phyloP scores from a whole-genome alignment of 148 eudicot species.

The Spergularia marina region DNA sequence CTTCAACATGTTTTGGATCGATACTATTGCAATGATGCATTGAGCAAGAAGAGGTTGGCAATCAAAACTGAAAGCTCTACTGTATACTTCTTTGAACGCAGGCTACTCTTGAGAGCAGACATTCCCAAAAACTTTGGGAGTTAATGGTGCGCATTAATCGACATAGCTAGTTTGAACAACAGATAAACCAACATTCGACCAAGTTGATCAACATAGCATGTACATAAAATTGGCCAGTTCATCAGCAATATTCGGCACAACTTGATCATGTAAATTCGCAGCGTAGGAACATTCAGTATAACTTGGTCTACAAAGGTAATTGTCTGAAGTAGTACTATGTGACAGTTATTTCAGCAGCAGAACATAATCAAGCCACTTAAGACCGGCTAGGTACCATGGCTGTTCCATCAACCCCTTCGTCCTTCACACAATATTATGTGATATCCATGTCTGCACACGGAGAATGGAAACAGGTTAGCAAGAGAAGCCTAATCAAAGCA shows the following conservation, averaged over 20 bases:
- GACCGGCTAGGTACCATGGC: not conserved
- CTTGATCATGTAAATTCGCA: not conserved
- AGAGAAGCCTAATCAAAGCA: not conserved
- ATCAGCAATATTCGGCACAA: not conserved
- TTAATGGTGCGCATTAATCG: no score
- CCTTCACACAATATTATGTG: constrained; percentile 84
- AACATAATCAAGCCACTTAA: not conserved
- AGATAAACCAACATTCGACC: no score
- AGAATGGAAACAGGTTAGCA: constrained; percentile 13
- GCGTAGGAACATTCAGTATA: not conserved
- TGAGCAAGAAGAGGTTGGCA: no score
- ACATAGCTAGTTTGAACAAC: no score
- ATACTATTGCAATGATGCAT: no score
- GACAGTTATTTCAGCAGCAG: constrained; percentile 5
- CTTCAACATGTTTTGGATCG: no score
- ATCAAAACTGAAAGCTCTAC: no score
- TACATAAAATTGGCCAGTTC: not conserved
- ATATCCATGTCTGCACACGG: constrained; percentile 70
- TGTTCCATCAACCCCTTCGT: constrained; percentile 49
- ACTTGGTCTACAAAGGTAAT: not conserved
- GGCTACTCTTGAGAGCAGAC: no score
- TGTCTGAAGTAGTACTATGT: not conserved
- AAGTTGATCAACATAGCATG: no score
- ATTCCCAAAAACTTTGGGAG: no score
- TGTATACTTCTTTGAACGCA: no score